Conservation (phyloP, 768 basidiomycete genomes). For the Boletus huronensis region DNA sequence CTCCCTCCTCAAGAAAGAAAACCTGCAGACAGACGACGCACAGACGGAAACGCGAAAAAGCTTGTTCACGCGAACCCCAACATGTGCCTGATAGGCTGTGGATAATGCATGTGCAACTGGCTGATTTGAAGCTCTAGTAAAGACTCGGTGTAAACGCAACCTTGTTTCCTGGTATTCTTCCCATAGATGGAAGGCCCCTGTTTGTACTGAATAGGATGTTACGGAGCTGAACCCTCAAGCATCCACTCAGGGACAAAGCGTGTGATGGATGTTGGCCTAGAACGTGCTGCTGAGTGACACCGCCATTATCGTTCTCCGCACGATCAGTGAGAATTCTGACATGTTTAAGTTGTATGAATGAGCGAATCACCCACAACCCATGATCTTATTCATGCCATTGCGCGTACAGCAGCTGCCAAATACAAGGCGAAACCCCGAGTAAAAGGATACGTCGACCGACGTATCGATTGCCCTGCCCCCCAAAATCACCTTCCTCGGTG, state of each 20-base stretch:
- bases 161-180: neutral
- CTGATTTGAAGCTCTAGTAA: conserved; percentile 1
- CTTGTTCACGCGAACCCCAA: neutral
- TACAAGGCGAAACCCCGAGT: neutral
- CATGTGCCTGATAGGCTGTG: neutral
- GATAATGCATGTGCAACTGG: neutral
- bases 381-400: neutral
- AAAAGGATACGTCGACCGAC: neutral
- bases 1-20: neutral
- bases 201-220: neutral
- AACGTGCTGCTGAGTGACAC: neutral
- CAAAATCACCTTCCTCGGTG: neutral
- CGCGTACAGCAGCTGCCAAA: no score
- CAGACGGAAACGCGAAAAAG: neutral
- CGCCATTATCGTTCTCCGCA: neutral
- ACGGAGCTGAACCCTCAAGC: neutral
- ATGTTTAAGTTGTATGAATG: no score
- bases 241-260: neutral
- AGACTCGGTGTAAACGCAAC: neutral
- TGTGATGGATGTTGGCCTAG: neutral
- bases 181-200: neutral
- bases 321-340: neutral
- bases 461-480: no score
- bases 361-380: no score
- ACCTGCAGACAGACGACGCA: no score